Evolutionary conservation across 1,284 basidiomycete species (phyloP), one percentile per base, ranked within the genome.

Genomic region (Tilletia walkeri): DNA sequence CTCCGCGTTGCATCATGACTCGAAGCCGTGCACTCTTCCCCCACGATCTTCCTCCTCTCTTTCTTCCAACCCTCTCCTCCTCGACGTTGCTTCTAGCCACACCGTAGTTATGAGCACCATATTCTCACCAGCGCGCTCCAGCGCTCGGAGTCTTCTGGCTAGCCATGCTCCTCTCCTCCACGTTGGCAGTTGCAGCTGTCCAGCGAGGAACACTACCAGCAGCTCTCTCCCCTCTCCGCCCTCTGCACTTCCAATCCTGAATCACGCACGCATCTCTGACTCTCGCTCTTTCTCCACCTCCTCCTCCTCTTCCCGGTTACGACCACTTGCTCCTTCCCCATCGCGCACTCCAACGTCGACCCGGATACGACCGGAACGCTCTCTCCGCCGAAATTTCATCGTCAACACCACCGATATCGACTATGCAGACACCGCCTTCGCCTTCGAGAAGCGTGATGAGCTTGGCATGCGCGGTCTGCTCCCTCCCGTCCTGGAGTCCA

Each of bases 391-490:
- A 14, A 41, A 67, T 16, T 38, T 47, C 69, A 67, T 59, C 49
- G 67, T 69, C 68, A 36, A 59, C 67, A 41, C 53, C 10, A 68
- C 65, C 78, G 72, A 67, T 66, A 65, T 70, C 65, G 49, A 48
- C 48, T 72, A 63, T 63, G 34, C 36, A 69, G 78, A 78, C 71
- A 91, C 89, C 2, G 92, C 88, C 16, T 94, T 93, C 82, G 88
- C 89, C 0, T 70, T 84, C 9, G 80, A 86, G 30, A 91, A 93
- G 82, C 87, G 92, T 67, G 87, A 88, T 71, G 86, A 85, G 1
- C 90, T 93, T 71, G 90, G 90, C 4, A 86, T 94, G 2, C 86
- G 85, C 65, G 92, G 92, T 39, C 85, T 90, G 36, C 84, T 88
- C 1, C 92, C 92, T 18, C 88, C 90, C 6, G 87, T 86, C 2